Base-by-base conservation (phyloP, 306 rosid genomes). In the Corylus americana region DNA sequence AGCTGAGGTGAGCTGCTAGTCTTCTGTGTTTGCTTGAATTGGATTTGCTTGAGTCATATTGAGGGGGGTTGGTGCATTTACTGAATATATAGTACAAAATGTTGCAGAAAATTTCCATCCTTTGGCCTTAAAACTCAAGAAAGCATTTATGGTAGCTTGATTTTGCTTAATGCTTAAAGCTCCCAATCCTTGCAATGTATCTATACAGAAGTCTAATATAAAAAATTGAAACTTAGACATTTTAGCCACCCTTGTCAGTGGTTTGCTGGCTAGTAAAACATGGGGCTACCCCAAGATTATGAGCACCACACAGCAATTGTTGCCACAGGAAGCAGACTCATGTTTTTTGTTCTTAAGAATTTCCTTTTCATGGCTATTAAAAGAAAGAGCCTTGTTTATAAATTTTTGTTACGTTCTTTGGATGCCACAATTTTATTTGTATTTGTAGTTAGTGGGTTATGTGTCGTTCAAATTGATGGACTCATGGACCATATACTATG, bases 381-480 rank as follows among this genome's bases (percentile, higher is more conserved):
- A 67, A 42, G 51, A n/a, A 39, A 68, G 29, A 68, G 18, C 53
- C 14, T 18, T 1, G 29, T 42, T 67, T 68, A 1, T 42, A 0
- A 22, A 22, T 18, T 37, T 42, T n/a, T 67, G 42, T 59, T 14
- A 18, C 1, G 37, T 42, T 67, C 4, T 18, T 42, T 42, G 29
- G 27, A 39, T 68, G 42, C 20, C 22, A 20, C 7, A 66, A 12
- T 20, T 77, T 50, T n/a, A 54, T 53, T 5, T 42, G 45, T 42
- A 5, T 42, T 63, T 13, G 7, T 31, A 11, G 55, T 11, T 50
- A 45, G 64, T 9, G 29, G 29, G 51, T 58, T 37, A 29, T 64
- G 37, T 82, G 66, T 18, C 13, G 61, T 54, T 62, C 74, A 35
- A 55, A 47, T 63, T 82, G 39, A 73, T 66, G 73, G 53, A 13